Base-by-base conservation (phyloP, 2,329 filamentous ascomycete species). In the Dactylellina parvicollis region DNA sequence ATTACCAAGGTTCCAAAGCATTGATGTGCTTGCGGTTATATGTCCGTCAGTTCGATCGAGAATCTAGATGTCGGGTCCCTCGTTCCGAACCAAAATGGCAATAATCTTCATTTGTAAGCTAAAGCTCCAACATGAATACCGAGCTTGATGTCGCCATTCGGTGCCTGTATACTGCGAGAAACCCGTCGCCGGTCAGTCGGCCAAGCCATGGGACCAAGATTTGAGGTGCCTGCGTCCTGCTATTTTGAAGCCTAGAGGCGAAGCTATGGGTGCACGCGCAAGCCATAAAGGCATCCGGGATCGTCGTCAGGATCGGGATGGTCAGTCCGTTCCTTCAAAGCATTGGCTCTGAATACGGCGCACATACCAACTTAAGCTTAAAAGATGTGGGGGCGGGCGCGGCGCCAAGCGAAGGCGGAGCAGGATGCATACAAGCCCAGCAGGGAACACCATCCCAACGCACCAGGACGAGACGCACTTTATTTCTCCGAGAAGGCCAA, bases 401-500 rank as follows among this genome's bases (percentile, higher is more conserved):
- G 62, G 62, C 62, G 62, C 62, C 62, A 67, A 67, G 62, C 62
- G 52, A 56, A 16, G 22, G 34, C 52, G 44, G 16, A 64, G 47
- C 34, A 64, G 46, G 46, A 28, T 26, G 20, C 44, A 30, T 49
- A 12, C 9, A 49, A 10, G 22, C 20, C 44, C 24, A 26, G 24
- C 20, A 42, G 24, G 20, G 32, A 30, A 4, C 3, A 5, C 22
- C n/a, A 36, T 54, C 26, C 32, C 16, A 16, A 44, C 49, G 8
- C n/a, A n/a, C 16, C 30, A 36, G 10, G 36, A 8, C 34, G 30
- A n/a, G 36, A 52, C 14, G 42, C 42, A 42, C 34, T 36, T 20
- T 59, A 67, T 67, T 67, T 67, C 62, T 67, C 62, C 62, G 62
- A 67, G 54, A 67, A 59, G 14, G 5, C 26, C 32, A 36, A 54